Evolutionary conservation across 2,329 filamentous ascomycete genomes (phyloP), one percentile per base, ranked within the genome.

Genomic region (Alternaria brassicicola): DNA sequence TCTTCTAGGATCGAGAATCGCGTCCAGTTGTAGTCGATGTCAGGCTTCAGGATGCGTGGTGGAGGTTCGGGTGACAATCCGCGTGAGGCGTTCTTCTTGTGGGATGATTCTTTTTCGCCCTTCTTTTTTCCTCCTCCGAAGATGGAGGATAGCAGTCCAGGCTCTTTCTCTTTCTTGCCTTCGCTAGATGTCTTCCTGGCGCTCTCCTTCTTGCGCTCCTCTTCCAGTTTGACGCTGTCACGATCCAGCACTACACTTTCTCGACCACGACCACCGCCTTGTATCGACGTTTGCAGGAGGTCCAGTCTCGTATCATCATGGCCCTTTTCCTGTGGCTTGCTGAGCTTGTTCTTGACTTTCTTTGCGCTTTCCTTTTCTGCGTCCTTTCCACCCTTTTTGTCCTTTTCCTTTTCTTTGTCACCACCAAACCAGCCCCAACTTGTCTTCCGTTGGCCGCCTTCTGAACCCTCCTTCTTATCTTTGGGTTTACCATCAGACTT

Each of bases 1-100:
- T 99, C 95, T 78, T 98, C 94, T 53, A 97, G 83, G 52, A 99
- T 94, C 12, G 93, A 93, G 72, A 98, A 99, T 41, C 95, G 85
- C 1, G 93, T 95, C 91, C 95, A 99, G 68, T 93, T 91, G 78
- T 97, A 99, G 77, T 98, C 94, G 62, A 97, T 85, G 72, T 98
- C 94, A 4, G 95, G 90, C 64, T 88, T 89, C 53, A 96, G 81
- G 33, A 89, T 84, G 49, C 89, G 88, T 63, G 87, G 87, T 1
- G 85, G 82, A 12, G 85, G 84, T 39, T 97, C 93, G 3, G 94
- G 93, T 0, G 93, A 96, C 7, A 92, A 80, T 6, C 89, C 87
- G 52, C 92, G 87, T 7, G 83, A 83, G 66, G 89, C 87, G 31
- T 83, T 85, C 78, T 93, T 96, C 79, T 92, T 93, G 66, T 88